Conservation (phyloP, 73 alveolate species). For the Tetrahymena borealis region DNA sequence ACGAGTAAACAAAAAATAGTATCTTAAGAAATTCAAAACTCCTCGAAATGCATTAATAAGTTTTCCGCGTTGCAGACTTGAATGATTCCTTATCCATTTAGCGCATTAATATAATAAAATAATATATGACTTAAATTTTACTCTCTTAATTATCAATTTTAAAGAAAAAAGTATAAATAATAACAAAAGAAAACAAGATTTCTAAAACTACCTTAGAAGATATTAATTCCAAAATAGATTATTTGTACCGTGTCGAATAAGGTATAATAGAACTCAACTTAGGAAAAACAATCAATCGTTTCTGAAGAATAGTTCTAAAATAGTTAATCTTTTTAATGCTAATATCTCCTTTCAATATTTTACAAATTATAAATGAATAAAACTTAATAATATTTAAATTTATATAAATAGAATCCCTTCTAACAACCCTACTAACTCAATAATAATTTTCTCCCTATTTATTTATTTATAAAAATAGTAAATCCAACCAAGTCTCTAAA, state of each 20-base stretch:
- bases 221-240: not conserved
- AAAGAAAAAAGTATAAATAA: not conserved
- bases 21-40: not conserved
- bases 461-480: no score
- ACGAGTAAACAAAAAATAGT: not conserved
- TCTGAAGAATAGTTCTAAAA: not conserved
- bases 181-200: not conserved
- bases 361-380: no score
- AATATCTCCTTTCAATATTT: no score
- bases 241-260: not conserved
- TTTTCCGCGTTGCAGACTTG: not conserved
- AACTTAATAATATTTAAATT: no score
- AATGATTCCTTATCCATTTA: not conserved
- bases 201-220: not conserved
- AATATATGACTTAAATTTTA: not conserved
- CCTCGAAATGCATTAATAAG: not conserved
- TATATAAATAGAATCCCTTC: no score
- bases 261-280: not conserved
- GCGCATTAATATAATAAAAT: not conserved
- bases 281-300: not conserved
- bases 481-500: no score
- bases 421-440: no score
- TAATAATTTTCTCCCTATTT: no score
- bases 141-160: not conserved
- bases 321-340: no score